phyloP scores from a whole-genome alignment of 768 basidiomycete species.

The Lactifluus volemus region DNA sequence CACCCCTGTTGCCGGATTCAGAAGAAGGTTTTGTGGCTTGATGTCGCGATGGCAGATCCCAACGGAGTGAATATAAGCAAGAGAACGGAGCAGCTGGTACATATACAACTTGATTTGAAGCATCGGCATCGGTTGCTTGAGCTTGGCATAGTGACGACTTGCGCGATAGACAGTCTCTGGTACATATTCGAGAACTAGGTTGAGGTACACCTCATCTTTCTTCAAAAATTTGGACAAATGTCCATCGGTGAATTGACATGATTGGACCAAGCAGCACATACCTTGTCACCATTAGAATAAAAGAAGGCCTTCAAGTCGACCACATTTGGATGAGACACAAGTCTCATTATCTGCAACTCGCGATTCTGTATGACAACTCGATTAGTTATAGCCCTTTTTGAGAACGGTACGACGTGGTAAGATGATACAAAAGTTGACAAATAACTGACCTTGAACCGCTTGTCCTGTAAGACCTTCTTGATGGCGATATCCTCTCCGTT shows the following conservation, averaged over 20 bases:
- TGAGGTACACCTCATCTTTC: conserved; percentile 99
- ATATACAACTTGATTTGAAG: conserved; percentile 99
- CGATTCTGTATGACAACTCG: conserved; percentile 61
- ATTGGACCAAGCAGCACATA: conserved; percentile 27
- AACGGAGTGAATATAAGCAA: conserved; percentile 98
- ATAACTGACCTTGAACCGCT: conserved; percentile 94
- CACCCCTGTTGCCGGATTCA: conserved; percentile 94
- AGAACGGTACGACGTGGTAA: conserved; percentile 6
- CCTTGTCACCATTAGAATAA: conserved; percentile 99
- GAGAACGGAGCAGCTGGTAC: conserved; percentile 96
- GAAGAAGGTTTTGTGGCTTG: conserved; percentile 97
- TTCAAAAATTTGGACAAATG: conserved; percentile 28
- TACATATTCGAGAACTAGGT: conserved; percentile 98
- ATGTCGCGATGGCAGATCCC: conserved; percentile 99
- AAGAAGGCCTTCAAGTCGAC: conserved; percentile 97
- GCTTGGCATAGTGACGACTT: conserved; percentile 96
- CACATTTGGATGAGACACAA: conserved; percentile 94
- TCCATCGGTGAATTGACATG: neutral
- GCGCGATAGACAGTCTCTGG: conserved; percentile 99
- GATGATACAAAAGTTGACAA: neutral
- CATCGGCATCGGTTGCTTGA: conserved; percentile 99
- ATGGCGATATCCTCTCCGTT: conserved; percentile 89
- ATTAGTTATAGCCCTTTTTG: neutral
- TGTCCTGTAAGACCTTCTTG: conserved; percentile 99
- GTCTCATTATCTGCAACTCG: conserved; percentile 97